Conservation (phyloP, 2,329 filamentous ascomycete species). For the Verticillium longisporum region DNA sequence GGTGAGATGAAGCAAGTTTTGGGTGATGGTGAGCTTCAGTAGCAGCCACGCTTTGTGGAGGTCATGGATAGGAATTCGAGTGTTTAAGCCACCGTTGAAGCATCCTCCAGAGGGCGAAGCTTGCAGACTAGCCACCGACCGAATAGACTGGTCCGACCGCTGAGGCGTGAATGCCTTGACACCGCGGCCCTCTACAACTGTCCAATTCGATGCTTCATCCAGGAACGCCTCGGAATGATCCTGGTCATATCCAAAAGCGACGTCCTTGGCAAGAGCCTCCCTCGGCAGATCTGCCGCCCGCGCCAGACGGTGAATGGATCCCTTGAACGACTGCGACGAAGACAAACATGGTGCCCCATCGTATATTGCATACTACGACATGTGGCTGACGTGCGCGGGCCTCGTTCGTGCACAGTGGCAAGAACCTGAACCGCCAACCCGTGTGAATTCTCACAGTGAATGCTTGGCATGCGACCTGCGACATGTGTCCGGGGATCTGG, state of each 20-base stretch:
- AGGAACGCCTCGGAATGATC: neutral
- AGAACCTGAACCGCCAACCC: neutral
- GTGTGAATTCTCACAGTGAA: neutral
- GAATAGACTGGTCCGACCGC: too few relatives aligned
- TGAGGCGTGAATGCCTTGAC: neutral
- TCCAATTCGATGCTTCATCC: neutral
- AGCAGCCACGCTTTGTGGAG: too few relatives aligned
- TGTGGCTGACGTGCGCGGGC: neutral
- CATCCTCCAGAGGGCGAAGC: too few relatives aligned
- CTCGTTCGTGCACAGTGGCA: neutral
- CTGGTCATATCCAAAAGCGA: neutral
- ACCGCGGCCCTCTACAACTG: neutral
- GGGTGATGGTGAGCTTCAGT: too few relatives aligned
- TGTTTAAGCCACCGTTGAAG: too few relatives aligned
- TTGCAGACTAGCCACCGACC: too few relatives aligned
- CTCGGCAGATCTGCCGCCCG: neutral
- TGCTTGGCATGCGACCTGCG: neutral
- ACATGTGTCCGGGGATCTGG: neutral
- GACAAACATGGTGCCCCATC: neutral
- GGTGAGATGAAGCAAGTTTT: too few relatives aligned
- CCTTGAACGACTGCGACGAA: neutral
- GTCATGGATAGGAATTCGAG: too few relatives aligned
- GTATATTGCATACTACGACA: neutral
- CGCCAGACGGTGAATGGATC: neutral
- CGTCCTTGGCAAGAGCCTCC: neutral